Conservation (phyloP, 768 basidiomycete species). For the Tricholoma sp. region DNA sequence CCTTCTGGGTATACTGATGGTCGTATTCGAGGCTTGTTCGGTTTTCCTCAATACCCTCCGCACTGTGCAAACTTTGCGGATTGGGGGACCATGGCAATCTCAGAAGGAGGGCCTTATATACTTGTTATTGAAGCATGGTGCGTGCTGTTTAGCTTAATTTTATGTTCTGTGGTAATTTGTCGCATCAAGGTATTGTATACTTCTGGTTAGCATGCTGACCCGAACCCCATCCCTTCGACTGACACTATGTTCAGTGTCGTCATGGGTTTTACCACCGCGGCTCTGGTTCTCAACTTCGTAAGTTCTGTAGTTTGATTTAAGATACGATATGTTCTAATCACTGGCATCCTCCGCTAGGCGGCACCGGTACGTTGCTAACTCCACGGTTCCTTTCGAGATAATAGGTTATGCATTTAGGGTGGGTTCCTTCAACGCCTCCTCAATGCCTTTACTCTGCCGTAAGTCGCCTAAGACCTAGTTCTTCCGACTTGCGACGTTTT, state of each 20-base stretch:
- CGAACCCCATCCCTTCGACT: background rate
- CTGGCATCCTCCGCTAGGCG: background rate
- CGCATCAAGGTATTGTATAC: background rate
- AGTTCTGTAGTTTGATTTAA: conserved; percentile 2
- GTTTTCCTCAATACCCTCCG: conserved; percentile 19
- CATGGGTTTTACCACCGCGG: conserved; percentile 19
- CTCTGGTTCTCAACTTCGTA: conserved; percentile 21
- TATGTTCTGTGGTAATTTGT: background rate
- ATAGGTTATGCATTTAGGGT: background rate
- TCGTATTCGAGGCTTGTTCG: conserved; percentile 2
- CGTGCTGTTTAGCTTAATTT: background rate
- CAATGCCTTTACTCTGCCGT: conserved; percentile 1
- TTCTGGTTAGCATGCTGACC: background rate
- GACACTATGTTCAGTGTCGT: conserved; percentile 12
- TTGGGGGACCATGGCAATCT: conserved; percentile 13
- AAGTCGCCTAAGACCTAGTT: background rate
- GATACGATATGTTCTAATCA: background rate
- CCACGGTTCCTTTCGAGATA: background rate
- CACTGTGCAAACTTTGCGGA: conserved; percentile 19
- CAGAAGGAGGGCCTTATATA: conserved; percentile 16
- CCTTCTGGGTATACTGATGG: too few species aligned
- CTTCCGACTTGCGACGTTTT: background rate
- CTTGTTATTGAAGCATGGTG: conserved; percentile 25
- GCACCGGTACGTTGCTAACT: background rate
- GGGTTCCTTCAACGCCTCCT: conserved; percentile 1